Evolutionary conservation across 2,329 filamentous ascomycete genomes (phyloP), one percentile per base, ranked within the genome.

Genomic region (Dryadomyces sulphureus): DNA sequence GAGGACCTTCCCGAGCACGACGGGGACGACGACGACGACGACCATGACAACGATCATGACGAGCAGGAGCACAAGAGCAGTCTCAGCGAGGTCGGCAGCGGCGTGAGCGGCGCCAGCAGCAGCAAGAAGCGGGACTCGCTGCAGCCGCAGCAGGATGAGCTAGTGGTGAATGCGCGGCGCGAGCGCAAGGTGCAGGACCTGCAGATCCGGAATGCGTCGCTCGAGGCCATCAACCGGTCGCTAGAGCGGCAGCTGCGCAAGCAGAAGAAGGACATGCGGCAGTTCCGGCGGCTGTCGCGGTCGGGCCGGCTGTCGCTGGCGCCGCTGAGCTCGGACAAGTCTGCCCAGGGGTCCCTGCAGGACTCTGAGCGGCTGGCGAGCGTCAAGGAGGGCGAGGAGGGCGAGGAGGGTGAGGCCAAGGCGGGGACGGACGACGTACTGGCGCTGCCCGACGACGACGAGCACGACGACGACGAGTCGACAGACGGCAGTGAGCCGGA

Each of bases 121-220:
- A 50, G 27, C 19, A 38, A 38, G 16, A 12, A 7, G 12, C 20
- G 32, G 56, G 48, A 40, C 5, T 67, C 62, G 12, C 52, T 68
- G 4, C 68, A 72, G 42, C 81, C 77, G 52, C 70, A 77, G 7
- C 67, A 83, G 50, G 84, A 77, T 50, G 88, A 93, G 49, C 70
- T 87, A 7, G 87, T 92, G 11, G 76, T 83, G n/a, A 92, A 87
- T 59, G 92, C 92, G 14, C 77, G 92, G 25, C 77, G 87, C 32
- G 92, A 96, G 62, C 78, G 92, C 50, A 98, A 96, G 65, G 89
- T 98, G 1, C 76, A 96, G 54, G 92, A 98, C 60, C 69, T 98
- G 6, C 87, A 98, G 60, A 98, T 98, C 52, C 94, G 84, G 46
- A 98, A 98, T 57, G 92, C 87, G 1, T 95, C 89, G 1, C 72